Percentiles rank a stretch among this genome's conserved stretches.
Evolutionary conservation across 176 grass and related monocot species (phyloP).

Genomic region (Luzula sylvatica): DNA sequence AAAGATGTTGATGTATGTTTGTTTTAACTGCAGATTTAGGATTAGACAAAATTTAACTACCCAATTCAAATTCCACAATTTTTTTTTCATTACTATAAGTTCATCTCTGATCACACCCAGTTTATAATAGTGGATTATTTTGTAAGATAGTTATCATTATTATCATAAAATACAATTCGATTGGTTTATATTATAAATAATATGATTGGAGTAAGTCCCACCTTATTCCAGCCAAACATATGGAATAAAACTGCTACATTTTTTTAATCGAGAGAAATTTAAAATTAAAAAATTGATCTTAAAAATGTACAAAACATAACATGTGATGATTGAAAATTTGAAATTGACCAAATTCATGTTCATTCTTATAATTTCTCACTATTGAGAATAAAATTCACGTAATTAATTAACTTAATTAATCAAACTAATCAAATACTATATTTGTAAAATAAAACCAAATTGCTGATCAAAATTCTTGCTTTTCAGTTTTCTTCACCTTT

Average conservation of each 20-base stretch:
- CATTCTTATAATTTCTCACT: no score
- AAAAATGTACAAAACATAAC: background rate
- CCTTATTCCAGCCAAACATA: slow-evolving; percentile 14
- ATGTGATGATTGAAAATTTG: background rate
- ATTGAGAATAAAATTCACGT: no score
- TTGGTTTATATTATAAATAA: background rate
- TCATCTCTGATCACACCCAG: background rate
- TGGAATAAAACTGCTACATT: slow-evolving; percentile 6
- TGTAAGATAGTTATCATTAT: background rate
- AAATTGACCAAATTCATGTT: background rate
- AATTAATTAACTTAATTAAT: no score
- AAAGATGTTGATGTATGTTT: no score
- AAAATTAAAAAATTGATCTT: background rate
- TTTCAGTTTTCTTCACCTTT: background rate
- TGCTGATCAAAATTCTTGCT: no score
- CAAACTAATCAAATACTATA: no score
- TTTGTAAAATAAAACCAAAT: no score
- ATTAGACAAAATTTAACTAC: no score
- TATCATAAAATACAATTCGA: background rate
- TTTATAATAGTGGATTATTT: background rate
- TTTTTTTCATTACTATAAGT: background rate
- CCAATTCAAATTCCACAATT: no score
- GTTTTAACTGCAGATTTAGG: no score
- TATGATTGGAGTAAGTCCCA: slow-evolving; percentile 7
- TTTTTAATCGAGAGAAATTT: background rate